These are phyloP conservation scores for Boletus sp. DNA, from an alignment of 768 basidiomycete genomes.

Conservation along the genomic window DNA sequence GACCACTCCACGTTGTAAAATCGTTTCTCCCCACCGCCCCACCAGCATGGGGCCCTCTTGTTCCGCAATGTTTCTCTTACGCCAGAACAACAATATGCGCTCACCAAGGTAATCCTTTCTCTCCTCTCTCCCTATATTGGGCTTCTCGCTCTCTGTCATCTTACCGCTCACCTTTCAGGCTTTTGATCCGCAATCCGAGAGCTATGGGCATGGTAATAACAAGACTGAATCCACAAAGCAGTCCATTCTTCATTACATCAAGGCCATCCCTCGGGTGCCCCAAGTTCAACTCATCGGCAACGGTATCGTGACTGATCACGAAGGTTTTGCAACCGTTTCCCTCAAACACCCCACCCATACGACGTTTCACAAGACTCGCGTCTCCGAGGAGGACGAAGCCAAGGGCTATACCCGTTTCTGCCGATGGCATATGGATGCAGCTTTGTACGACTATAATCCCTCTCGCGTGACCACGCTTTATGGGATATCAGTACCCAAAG, in stretches of 20 bases:
- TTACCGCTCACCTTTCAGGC: conserved; percentile 43
- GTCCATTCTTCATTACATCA: conserved; percentile 86
- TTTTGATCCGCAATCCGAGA: conserved; percentile 62
- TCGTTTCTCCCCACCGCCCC: background rate
- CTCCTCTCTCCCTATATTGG: background rate
- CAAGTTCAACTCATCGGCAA: conserved; percentile 94
- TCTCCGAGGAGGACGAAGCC: conserved; percentile 71
- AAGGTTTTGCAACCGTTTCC: conserved; percentile 72
- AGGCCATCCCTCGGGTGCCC: conserved; percentile 83
- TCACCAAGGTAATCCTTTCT: conserved; percentile 64
- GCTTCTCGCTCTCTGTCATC: background rate
- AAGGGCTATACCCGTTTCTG: conserved; percentile 82
- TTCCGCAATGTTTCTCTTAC: conserved; percentile 67
- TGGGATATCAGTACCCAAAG: conserved; percentile 68
- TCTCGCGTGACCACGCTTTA: conserved; percentile 88
- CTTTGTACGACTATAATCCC: conserved; percentile 75
- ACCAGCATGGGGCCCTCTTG: conserved; percentile 66
- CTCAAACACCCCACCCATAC: conserved; percentile 86
- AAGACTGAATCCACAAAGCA: conserved; percentile 71
- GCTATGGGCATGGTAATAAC: conserved; percentile 87
- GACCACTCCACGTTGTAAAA: background rate
- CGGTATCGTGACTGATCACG: conserved; percentile 74
- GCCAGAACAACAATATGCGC: conserved; percentile 79
- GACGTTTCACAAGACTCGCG: conserved; percentile 79
- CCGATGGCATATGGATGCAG: conserved; percentile 92